Evolutionary conservation across 305 asterid species (phyloP), one percentile per base, ranked within the genome.

Genomic region (Fraxinus velutina): DNA sequence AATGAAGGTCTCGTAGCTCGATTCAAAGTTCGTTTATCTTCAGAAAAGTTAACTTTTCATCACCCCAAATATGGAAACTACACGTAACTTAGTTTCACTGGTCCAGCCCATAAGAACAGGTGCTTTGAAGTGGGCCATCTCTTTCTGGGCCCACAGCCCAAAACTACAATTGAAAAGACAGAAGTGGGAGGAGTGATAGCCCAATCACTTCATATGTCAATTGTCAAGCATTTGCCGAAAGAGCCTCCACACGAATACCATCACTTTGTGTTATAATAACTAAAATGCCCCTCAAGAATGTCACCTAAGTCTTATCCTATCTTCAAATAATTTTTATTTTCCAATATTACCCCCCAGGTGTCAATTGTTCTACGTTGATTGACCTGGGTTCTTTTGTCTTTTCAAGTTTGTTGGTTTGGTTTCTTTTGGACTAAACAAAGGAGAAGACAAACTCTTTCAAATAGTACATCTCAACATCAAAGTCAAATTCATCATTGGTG

Each of bases 81-180:
- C 73, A 64, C 73, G 73, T 27, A 10, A 10, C 88, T 84, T 87
- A 83, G 81, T 84, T 75, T 83, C 81, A 88, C 81, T 86, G 87
- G 87, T 79, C 88, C 85, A 76, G 39, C 78, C 80, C 79, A 76
- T 12, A 66, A 22, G 44, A 84, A 85, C 84, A 80, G 84, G 86
- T 85, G 90, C 86, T 83, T 85, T 86, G 89, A 91, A 91, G 93
- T 85, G 92, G 93, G 85, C 83, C 85, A 87, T 88, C 88, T 75
- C 84, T 88, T 74, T 89, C 89, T 62, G 71, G 80, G 82, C 88
- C 89, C 87, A 75, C 27, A 82, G 79, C 73, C 75, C 70, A 29
- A 80, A 83, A 80, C 80, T 22, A 62, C 24, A 77, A 77, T 47
- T 36, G 47, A 64, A 32, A 36, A 73, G 62, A 47, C 70, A 37